Evolutionary conservation across 495 filamentous ascomycete genomes (phyloP).

Genomic region (Chaetomidium leptoderma): DNA sequence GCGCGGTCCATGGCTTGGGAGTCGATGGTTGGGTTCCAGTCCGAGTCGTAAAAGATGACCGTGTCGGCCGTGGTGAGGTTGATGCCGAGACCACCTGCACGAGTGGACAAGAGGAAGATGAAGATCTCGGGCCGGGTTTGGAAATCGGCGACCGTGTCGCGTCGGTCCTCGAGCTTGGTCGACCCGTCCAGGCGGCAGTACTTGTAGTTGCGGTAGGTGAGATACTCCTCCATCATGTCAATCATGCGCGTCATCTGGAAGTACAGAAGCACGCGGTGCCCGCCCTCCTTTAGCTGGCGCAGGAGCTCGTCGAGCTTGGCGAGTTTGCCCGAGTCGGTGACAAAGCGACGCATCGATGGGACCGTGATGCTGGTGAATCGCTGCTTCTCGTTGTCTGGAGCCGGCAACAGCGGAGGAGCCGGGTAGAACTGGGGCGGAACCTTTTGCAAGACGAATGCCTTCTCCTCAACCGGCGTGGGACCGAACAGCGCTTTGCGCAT

Average conservation of each 20-base stretch:
- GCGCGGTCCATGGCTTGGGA: slow-evolving; percentile 98
- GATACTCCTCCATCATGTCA: slow-evolving; percentile 97
- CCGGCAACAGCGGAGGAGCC: slow-evolving; percentile 60
- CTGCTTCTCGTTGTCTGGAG: slow-evolving; percentile 70
- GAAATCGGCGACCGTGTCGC: slow-evolving; percentile 96
- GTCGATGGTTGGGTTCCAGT: slow-evolving; percentile 99
- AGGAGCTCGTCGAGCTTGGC: slow-evolving; percentile 86
- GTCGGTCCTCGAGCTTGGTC: slow-evolving; percentile 95
- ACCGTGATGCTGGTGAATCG: slow-evolving; percentile 87
- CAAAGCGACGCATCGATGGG: slow-evolving; percentile 97
- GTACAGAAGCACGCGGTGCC: slow-evolving; percentile 95
- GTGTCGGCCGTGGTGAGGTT: slow-evolving; percentile 89
- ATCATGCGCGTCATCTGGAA: slow-evolving; percentile 99
- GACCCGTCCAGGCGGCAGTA: slow-evolving; percentile 95
- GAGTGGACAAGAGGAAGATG: slow-evolving; percentile 91
- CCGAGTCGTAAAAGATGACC: slow-evolving; percentile 98
- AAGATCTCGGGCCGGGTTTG: slow-evolving; percentile 89
- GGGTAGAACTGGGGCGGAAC: slow-evolving; percentile 62
- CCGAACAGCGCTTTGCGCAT: slow-evolving; percentile 73
- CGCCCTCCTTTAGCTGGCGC: slow-evolving; percentile 79
- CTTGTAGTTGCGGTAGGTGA: slow-evolving; percentile 98
- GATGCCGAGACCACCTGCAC: slow-evolving; percentile 96
- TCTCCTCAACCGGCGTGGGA: slow-evolving; percentile 62
- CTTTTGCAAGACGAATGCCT: slow-evolving; percentile 65
- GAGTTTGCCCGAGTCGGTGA: slow-evolving; percentile 95